Evolutionary conservation across 345 rosid genomes (phyloP), one percentile per base, ranked within the genome.

Genomic region (Eucalyptus viminalis): DNA sequence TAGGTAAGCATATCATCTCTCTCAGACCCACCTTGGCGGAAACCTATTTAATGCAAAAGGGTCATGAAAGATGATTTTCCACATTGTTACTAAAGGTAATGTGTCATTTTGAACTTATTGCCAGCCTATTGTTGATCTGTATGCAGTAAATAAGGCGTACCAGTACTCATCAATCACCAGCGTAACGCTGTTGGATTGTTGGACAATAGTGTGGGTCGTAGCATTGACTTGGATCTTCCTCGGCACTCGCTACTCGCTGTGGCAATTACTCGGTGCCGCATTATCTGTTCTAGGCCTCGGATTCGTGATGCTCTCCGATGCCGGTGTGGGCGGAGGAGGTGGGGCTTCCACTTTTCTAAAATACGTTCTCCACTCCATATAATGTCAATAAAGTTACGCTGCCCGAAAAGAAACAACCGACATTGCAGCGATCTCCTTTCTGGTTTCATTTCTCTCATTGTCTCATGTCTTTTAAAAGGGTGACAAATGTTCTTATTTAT

Each of bases 91-190:
- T 13, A 60, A 27, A 11, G n/a, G 34, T 62, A 62, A 62, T 62
- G 69, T 27, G 34, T 62, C 69, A 29, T 62, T 60, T 62, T 67
- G 54, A 62, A 60, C 81, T 45, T 49, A 31, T 24, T 14, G 54
- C 15, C 60, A 53, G 45, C 25, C 4, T 31, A 47, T 51, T 34
- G 83, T 25, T 49, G 22, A 87, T 27, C 43, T 22, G 11, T 43
- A 49, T 89, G 94, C 92, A 95, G 97, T 92, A 45, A 95, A 95
- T 67, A 90, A 94, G 88, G 96, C 97, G 72, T 95, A n/a, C 88
- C 96, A 93, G 89, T 95, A 25, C 92, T 91, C 97, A 29, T 95
- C 96, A 49, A 90, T 93, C 60, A 94, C 96, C 17, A 95, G 96
- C 85, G 96, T 95, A 87, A 93, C 97, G 43, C 90, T 94, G 81